A percentile compares a stretch with the other conserved stretches of the same genome.
Conservation (phyloP, 495 filamentous ascomycete genomes). For the Bryoglossum gracile region DNA sequence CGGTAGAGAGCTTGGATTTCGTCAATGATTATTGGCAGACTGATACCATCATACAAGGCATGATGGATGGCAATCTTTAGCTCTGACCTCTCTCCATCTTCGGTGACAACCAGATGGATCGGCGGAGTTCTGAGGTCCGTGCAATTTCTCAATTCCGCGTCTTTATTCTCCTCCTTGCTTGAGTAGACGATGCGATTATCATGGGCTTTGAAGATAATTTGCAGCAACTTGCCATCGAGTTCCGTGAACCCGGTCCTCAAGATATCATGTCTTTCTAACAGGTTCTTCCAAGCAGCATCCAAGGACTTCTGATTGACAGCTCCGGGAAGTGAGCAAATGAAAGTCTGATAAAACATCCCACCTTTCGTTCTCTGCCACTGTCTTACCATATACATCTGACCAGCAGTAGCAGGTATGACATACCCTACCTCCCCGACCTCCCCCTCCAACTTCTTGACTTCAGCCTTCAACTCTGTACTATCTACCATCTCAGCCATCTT, state of each 20-base stretch:
- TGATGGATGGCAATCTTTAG: conserved; percentile 45
- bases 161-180: conserved; percentile 12
- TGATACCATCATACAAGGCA: conserved; percentile 52
- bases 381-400: conserved; percentile 53
- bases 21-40: conserved; percentile 41
- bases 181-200: conserved; percentile 12
- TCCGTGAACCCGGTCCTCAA: conserved; percentile 41
- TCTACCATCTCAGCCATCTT: conserved; percentile 30
- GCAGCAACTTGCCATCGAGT: conserved; percentile 15
- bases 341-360: conserved; percentile 48
- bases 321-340: conserved; percentile 37
- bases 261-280: conserved; percentile 41
- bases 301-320: conserved; percentile 31
- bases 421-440: conserved; percentile 36
- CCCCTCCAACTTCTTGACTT: too few relatives aligned
- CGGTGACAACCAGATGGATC: conserved; percentile 16
- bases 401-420: conserved; percentile 48
- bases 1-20: conserved; percentile 36
- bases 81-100: conserved; percentile 8
- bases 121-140: conserved; percentile 19
- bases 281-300: conserved; percentile 43
- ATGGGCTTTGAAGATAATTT: conserved; percentile 31
- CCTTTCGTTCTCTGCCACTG: conserved; percentile 48
- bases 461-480: conserved; percentile 11
- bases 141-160: conserved; percentile 5